Conservation (phyloP, 176 grass and related monocot species). For the Avena insularis region DNA sequence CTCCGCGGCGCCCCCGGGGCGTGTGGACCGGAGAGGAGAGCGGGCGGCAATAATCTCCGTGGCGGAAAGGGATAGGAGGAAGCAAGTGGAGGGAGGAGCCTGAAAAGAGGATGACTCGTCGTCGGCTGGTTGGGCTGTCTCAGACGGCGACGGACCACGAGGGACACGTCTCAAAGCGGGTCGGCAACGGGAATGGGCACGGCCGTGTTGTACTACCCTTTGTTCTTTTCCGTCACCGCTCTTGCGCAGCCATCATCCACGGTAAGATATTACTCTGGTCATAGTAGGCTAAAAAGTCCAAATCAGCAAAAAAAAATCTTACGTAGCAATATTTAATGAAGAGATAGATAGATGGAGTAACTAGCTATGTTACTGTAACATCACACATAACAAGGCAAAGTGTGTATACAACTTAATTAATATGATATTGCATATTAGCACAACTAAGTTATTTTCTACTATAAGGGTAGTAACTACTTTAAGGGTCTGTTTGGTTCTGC, state of each 20-base stretch:
- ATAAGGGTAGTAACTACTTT: too few species aligned
- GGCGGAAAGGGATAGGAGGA: constrained; percentile 25
- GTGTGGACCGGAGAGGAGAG: constrained; percentile 15
- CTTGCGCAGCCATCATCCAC: background rate
- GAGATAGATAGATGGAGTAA: too few species aligned
- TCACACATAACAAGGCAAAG: too few species aligned
- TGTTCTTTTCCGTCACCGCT: background rate
- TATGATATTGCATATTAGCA: too few species aligned
- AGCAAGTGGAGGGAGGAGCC: background rate
- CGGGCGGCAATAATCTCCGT: constrained; percentile 19
- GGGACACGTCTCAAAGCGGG: constrained; percentile 1
- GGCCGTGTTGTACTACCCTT: background rate
- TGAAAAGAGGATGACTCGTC: background rate
- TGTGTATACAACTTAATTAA: too few species aligned
- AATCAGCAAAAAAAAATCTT: too few species aligned
- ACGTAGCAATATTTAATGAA: too few species aligned
- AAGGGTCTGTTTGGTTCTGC: too few species aligned
- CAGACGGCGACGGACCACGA: constrained; percentile 16
- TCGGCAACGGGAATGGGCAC: background rate
- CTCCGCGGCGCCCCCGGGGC: constrained; percentile 22
- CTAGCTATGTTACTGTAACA: too few species aligned
- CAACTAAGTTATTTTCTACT: too few species aligned
- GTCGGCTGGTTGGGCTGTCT: constrained; percentile 22
- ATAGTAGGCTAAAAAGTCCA: too few species aligned
- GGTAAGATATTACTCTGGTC: too few species aligned